phyloP scores from a whole-genome alignment of 1,284 basidiomycete species.

The Agroathelia rolfsii region DNA sequence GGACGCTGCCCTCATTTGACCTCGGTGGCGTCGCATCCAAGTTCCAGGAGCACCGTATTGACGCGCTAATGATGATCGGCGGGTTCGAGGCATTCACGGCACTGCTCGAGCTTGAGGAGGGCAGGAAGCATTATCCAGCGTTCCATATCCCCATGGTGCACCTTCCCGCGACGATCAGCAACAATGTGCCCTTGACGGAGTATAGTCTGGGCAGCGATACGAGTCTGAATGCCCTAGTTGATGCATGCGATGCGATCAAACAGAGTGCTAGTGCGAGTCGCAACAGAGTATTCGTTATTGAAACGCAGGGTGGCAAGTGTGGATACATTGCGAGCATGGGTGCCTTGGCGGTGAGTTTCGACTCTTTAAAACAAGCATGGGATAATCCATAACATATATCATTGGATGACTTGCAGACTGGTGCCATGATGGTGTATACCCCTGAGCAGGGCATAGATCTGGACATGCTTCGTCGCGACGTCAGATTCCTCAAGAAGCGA shows the following conservation, averaged over 20 bases:
- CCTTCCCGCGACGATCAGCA: slow-evolving; percentile 91
- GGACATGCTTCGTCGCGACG: slow-evolving; percentile 74
- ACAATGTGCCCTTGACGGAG: slow-evolving; percentile 97
- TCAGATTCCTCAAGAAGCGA: slow-evolving; percentile 81
- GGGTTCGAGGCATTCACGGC: slow-evolving; percentile 93
- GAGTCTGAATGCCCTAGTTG: slow-evolving; percentile 92
- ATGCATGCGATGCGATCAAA: slow-evolving; percentile 96
- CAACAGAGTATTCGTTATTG: slow-evolving; percentile 94
- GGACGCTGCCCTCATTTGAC: slow-evolving; percentile 77
- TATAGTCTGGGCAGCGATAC: slow-evolving; percentile 94
- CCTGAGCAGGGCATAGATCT: slow-evolving; percentile 87
- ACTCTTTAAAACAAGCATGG: neutral
- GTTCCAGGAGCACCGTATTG: slow-evolving; percentile 80
- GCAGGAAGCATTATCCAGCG: slow-evolving; percentile 74
- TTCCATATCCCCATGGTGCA: slow-evolving; percentile 93
- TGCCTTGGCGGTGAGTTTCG: slow-evolving; percentile 73
- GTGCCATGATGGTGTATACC: slow-evolving; percentile 89
- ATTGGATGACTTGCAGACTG: slow-evolving; percentile 44
- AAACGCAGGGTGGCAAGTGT: slow-evolving; percentile 95
- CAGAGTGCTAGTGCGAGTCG: slow-evolving; percentile 93
- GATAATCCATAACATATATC: slow-evolving; percentile 4
- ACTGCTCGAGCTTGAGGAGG: slow-evolving; percentile 71
- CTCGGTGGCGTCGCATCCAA: slow-evolving; percentile 82
- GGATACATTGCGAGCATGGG: slow-evolving; percentile 95
- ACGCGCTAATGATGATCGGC: slow-evolving; percentile 85